These are phyloP conservation scores for Penicillium sp. DNA, from an alignment of 2,329 filamentous ascomycete species.

Conservation along the genomic window DNA sequence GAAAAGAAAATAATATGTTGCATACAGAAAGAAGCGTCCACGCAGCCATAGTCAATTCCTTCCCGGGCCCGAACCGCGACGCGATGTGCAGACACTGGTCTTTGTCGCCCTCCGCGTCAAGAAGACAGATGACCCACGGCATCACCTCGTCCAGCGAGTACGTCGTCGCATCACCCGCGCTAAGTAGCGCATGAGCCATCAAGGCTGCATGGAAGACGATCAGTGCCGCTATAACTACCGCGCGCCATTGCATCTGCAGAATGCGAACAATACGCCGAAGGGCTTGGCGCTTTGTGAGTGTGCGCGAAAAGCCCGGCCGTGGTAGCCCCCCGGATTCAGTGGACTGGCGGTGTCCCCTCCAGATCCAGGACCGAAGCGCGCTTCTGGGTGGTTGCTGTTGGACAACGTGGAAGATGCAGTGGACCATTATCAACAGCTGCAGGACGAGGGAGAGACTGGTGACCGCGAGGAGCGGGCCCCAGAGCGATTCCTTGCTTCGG, in stretches of 20 bases:
- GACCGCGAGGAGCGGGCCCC: neutral
- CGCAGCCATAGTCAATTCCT: neutral
- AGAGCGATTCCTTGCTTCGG: neutral
- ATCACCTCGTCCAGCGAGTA: neutral
- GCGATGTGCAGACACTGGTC: neutral
- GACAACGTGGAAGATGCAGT: too few relatives aligned
- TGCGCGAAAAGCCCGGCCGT: neutral
- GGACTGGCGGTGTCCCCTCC: too few relatives aligned
- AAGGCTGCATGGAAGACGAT: neutral
- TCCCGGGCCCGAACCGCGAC: neutral
- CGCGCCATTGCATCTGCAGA: conserved; percentile 1
- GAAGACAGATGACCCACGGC: neutral
- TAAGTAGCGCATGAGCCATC: neutral
- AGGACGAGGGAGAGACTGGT: neutral
- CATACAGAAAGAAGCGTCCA: neutral
- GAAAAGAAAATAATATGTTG: too few relatives aligned
- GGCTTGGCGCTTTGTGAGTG: too few relatives aligned
- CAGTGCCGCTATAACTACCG: neutral
- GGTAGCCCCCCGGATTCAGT: too few relatives aligned
- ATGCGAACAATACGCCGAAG: neutral
- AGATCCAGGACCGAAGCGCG: too few relatives aligned
- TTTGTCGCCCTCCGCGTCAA: neutral
- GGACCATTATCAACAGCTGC: too few relatives aligned
- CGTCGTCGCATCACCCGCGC: neutral
- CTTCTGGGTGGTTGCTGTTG: too few relatives aligned